Evolutionary conservation across 2,329 filamentous ascomycete genomes (phyloP).

Genomic region (Neurospora sp.): DNA sequence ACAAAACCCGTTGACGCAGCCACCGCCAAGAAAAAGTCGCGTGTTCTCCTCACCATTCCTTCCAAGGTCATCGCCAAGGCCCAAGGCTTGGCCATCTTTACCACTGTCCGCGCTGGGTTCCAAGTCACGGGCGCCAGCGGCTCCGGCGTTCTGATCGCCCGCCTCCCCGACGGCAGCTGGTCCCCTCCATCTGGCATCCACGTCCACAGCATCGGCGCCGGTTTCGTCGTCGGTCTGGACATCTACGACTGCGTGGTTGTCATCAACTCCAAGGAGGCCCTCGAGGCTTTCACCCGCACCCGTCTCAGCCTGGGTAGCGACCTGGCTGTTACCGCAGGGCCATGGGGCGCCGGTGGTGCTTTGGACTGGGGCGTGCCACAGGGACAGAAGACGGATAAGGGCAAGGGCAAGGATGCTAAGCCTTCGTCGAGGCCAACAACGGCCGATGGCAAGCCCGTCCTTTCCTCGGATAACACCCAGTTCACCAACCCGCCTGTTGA

Average conservation of each 20-base stretch:
- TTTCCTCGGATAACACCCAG: slow-evolving; percentile 10
- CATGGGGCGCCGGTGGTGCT: slow-evolving; percentile 61
- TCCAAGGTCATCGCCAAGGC: slow-evolving; percentile 53
- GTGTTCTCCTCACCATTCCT: slow-evolving; percentile 44
- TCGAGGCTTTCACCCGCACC: slow-evolving; percentile 67
- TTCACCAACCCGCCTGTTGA: slow-evolving; percentile 6
- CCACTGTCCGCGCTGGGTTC: slow-evolving; percentile 57
- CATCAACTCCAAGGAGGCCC: slow-evolving; percentile 67
- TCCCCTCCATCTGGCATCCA: slow-evolving; percentile 75
- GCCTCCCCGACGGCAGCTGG: slow-evolving; percentile 58
- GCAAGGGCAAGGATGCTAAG: slow-evolving; percentile 13
- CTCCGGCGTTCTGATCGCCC: slow-evolving; percentile 54
- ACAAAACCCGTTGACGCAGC: slow-evolving; percentile 18
- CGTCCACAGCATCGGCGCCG: slow-evolving; percentile 69
- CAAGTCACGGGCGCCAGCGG: slow-evolving; percentile 58
- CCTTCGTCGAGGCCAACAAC: not conserved
- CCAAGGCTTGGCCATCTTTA: slow-evolving; percentile 63
- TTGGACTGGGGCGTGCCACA: slow-evolving; percentile 46
- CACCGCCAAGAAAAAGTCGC: slow-evolving; percentile 29
- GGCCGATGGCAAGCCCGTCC: not conserved
- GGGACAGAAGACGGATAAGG: slow-evolving; percentile 11
- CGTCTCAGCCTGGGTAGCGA: slow-evolving; percentile 72
- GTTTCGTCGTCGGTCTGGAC: slow-evolving; percentile 73
- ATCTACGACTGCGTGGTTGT: slow-evolving; percentile 86
- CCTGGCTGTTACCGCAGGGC: slow-evolving; percentile 62